phyloP scores from a whole-genome alignment of 2,329 filamentous ascomycete genomes.

The Lachnellula occidentalis region DNA sequence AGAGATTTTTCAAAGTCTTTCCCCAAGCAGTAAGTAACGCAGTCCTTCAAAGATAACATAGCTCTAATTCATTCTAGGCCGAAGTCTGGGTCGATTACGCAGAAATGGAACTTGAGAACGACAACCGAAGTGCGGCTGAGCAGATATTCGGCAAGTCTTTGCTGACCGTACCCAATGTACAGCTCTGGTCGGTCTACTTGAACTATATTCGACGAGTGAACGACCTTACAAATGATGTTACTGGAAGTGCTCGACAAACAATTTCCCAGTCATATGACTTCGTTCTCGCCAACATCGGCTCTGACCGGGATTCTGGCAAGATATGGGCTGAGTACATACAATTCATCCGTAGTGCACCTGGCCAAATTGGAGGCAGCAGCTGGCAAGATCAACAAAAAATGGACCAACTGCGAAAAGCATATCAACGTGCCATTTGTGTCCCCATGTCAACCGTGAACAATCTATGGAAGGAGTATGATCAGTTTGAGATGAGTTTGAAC shows the following conservation, averaged over 20 bases:
- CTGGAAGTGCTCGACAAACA: conserved; percentile 69
- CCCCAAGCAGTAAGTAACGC: conserved; percentile 74
- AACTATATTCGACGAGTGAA: conserved; percentile 92
- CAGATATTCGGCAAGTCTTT: conserved; percentile 78
- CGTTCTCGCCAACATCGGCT: conserved; percentile 81
- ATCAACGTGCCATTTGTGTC: conserved; percentile 82
- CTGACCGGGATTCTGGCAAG: conserved; percentile 82
- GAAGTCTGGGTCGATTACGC: conserved; percentile 88
- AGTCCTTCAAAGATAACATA: conserved; percentile 3
- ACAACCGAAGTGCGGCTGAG: conserved; percentile 76
- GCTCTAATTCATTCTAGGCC: conserved; percentile 54
- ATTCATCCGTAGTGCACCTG: conserved; percentile 84
- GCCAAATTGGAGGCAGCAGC: conserved; percentile 72
- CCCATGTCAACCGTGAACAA: conserved; percentile 78
- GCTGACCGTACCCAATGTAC: conserved; percentile 72
- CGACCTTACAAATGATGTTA: conserved; percentile 74
- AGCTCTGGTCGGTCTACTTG: conserved; percentile 88
- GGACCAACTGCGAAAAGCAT: conserved; percentile 86
- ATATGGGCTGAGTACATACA: conserved; percentile 95
- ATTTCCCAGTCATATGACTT: conserved; percentile 89
- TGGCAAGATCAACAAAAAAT: conserved; percentile 99
- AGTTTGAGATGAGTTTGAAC: conserved; percentile 90
- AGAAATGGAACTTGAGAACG: conserved; percentile 81
- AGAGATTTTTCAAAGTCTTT: conserved; percentile 82
- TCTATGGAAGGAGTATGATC: conserved; percentile 96